Evolutionary conservation across 495 filamentous ascomycete species (phyloP).

Genomic region (Penicillium manginii): DNA sequence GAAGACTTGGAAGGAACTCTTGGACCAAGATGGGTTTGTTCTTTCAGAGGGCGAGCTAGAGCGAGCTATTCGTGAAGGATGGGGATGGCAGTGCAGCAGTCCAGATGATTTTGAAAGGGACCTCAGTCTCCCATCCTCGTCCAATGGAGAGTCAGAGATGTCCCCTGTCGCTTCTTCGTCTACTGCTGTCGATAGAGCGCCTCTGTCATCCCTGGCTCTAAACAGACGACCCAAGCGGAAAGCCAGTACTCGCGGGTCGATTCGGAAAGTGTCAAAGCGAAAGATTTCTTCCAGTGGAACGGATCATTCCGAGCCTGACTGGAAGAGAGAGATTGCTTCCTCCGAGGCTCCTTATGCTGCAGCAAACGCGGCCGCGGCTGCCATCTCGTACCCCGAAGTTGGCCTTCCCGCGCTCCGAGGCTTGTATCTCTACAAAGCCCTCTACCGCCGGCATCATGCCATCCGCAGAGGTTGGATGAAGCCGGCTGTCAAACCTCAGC

Average conservation of each 20-base stretch:
- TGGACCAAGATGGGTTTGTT: conserved; percentile 79
- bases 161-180: conserved; percentile 34
- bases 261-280: conserved; percentile 57
- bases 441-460: conserved; percentile 89
- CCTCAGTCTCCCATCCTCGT: conserved; percentile 56
- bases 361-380: conserved; percentile 76
- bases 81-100: conserved; percentile 94
- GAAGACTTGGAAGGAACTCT: conserved; percentile 90
- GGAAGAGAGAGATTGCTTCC: conserved; percentile 46
- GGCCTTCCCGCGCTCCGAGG: conserved; percentile 77
- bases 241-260: conserved; percentile 47
- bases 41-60: conserved; percentile 84
- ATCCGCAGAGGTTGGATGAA: conserved; percentile 91
- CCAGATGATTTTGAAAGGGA: conserved; percentile 79
- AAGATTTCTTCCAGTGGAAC: conserved; percentile 54
- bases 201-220: conserved; percentile 22
- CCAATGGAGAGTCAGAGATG: conserved; percentile 48
- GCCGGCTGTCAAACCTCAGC: conserved; percentile 80
- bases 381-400: conserved; percentile 79
- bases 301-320: conserved; percentile 44
- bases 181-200: conserved; percentile 32
- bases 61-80: conserved; percentile 87
- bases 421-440: conserved; percentile 92
- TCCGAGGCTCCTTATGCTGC: conserved; percentile 84
- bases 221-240: conserved; percentile 57